Base-by-base conservation (phyloP, 768 basidiomycete genomes). In the Leccinum aurantiacum region DNA sequence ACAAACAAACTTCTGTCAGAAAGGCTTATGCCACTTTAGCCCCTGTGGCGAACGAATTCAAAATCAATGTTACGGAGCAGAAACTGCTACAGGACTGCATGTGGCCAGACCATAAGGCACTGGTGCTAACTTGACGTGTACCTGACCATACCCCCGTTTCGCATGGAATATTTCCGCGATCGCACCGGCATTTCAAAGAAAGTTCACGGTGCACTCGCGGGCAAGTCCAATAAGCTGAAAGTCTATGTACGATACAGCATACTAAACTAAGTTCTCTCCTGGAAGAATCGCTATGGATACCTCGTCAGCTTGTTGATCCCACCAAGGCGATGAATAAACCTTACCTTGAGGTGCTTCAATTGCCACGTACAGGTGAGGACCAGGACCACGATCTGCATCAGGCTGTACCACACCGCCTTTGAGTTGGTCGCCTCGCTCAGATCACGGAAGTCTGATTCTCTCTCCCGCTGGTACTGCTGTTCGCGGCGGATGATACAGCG, bases 401-500 rank as follows among this genome's bases (percentile, higher is more conserved):
- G 51, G 68, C 88, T 94, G 75, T 97, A 98, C 93, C 93, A 98
- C 49, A 98, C 91, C 1, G 97, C 95, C 60, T 88, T 79, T n/a
- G 88, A 78, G 76, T 99, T 99, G 41, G 93, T 96, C 15, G 76
- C 74, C 75, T 99, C 97, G 66, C 92, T 95, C 63, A 98, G 75
- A 75, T 94, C 79, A 41, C 97, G 79, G 71, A 90, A 99, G 66
- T 91, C 89, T 11, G 91, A 81, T 76, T 99, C 97, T 64, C 97
- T 80, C 77, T 99, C 96, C 47, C 97, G 83, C 78, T 98, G 96
- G 71, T 98, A 99, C 75, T 95, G 92, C 77, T 99, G 97, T 76
- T 98, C n/a, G n/a, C n/a, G n/a, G n/a, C n/a, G n/a, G n/a, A n/a
- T n/a, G n/a, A n/a, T n/a, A n/a, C n/a, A n/a, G n/a, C n/a, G n/a